Conservation (phyloP, 768 basidiomycete species). For the Tulasnella sp. region DNA sequence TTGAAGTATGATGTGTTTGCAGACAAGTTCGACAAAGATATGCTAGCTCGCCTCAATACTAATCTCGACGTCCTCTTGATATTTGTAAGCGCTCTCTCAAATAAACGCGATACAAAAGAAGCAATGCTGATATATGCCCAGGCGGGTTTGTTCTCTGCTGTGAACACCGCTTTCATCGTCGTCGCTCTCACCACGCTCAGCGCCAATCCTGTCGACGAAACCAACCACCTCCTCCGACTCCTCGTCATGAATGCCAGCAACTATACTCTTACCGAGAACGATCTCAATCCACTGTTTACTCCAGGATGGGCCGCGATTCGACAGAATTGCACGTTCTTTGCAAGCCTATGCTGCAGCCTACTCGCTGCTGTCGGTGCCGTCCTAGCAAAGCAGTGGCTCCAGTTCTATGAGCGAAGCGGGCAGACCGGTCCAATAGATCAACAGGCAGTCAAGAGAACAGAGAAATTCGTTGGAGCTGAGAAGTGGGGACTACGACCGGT, state of each 20-base stretch:
- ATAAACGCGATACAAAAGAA: too few species aligned
- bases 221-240: neutral
- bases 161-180: slow-evolving; percentile 9
- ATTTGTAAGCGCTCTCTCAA: too few species aligned
- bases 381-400: slow-evolving; percentile 7
- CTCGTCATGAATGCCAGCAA: neutral
- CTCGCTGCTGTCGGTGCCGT: neutral
- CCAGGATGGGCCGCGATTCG: neutral
- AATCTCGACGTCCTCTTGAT: too few species aligned
- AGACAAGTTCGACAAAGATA: too few species aligned
- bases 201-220: neutral
- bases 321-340: neutral
- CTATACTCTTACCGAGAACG: neutral
- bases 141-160: slow-evolving; percentile 7
- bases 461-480: too few species aligned
- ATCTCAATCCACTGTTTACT: neutral
- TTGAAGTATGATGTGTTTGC: too few species aligned
- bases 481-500: neutral
- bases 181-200: neutral
- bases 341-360: slow-evolving; percentile 1
- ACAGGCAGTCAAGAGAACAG: too few species aligned
- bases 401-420: neutral
- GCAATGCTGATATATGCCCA: too few species aligned
- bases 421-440: too few species aligned
- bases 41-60: too few species aligned